These are phyloP conservation scores for Kurtzmaniella fragi DNA, from an alignment of 805 yeast species.

Conservation along the genomic window DNA sequence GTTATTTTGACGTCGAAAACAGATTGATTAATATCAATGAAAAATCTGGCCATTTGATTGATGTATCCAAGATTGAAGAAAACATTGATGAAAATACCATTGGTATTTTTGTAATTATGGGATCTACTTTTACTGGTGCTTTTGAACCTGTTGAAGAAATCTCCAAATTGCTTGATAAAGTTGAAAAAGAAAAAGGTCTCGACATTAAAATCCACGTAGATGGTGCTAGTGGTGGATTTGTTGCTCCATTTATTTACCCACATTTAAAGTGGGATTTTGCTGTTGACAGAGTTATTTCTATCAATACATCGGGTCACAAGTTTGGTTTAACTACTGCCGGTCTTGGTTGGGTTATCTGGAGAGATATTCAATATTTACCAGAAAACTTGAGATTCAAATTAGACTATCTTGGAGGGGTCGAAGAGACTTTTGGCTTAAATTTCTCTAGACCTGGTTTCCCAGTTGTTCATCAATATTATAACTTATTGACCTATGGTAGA, in stretches of 20 bases:
- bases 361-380: conserved; percentile 59
- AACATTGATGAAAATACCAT: conserved; percentile 86
- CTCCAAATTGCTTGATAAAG: conserved; percentile 59
- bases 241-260: conserved; percentile 81
- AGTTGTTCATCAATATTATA: conserved; percentile 82
- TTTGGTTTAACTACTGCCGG: conserved; percentile 91
- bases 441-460: conserved; percentile 93
- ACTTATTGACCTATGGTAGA: conserved; percentile 64
- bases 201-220: conserved; percentile 86
- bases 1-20: conserved; percentile 89
- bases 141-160: conserved; percentile 72
- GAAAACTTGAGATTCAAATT: conserved; percentile 69
- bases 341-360: conserved; percentile 89
- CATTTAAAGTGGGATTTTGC: conserved; percentile 81
- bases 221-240: conserved; percentile 88
- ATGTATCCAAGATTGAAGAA: conserved; percentile 52
- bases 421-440: conserved; percentile 80
- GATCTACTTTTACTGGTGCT: conserved; percentile 91
- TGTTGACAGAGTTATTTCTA: conserved; percentile 69
- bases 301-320: conserved; percentile 90
- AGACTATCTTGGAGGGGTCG: conserved; percentile 82
- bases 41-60: conserved; percentile 60
- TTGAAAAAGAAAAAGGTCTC: conserved; percentile 60
- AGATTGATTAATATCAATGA: conserved; percentile 64
- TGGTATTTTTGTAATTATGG: conserved; percentile 83